Conservation (phyloP, 805 yeast genomes). For the Metschnikowia koreensis region DNA sequence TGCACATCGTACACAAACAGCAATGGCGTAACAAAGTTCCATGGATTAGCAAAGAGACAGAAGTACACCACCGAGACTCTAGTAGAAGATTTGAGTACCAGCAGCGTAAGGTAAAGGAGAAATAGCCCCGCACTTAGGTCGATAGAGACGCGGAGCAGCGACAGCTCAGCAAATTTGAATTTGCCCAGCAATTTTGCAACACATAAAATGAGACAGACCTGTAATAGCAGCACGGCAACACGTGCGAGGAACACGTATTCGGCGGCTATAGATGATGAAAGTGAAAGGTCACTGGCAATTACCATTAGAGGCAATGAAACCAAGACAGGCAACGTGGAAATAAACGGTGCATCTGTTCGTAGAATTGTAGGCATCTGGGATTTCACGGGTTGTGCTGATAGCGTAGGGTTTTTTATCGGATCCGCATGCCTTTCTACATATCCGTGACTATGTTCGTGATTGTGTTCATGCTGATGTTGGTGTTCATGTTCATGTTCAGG, state of each 20-base stretch:
- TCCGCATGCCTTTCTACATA: not conserved
- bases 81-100: conserved; percentile 23
- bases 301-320: conserved; percentile 32
- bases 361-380: not conserved
- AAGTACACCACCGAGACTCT: conserved; percentile 27
- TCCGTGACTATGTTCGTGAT: not conserved
- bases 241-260: conserved; percentile 7
- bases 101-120: conserved; percentile 23
- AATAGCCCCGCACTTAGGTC: conserved; percentile 20
- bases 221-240: conserved; percentile 19
- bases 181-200: conserved; percentile 16
- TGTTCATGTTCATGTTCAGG: not conserved
- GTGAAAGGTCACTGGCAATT: conserved; percentile 24
- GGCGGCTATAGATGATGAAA: conserved; percentile 4
- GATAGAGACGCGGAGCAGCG: conserved; percentile 11
- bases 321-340: conserved; percentile 33
- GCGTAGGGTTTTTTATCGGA: not conserved
- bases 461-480: not conserved
- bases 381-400: not conserved
- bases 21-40: conserved; percentile 31
- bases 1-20: conserved; percentile 28
- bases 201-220: conserved; percentile 22
- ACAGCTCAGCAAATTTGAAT: conserved; percentile 3
- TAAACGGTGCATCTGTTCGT: conserved; percentile 5
- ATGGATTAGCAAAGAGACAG: conserved; percentile 29